Conservation (phyloP, 306 rosid genomes). For the Fragaria nilgerrensis region DNA sequence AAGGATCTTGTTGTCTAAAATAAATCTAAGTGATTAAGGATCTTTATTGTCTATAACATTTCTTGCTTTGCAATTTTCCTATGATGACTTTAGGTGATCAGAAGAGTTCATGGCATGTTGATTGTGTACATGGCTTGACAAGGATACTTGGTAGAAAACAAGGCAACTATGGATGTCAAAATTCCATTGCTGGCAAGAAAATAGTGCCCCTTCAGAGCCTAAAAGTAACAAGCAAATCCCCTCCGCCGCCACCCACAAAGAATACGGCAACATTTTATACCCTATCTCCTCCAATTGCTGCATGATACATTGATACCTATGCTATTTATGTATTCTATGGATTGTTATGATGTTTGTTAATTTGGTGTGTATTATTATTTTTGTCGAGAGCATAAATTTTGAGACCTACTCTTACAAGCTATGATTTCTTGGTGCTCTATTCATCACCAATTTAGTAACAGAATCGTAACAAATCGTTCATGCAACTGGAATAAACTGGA, state of each 20-base stretch:
- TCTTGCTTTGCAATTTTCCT: neutral
- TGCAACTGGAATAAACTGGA: no score
- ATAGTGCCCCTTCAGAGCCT: neutral
- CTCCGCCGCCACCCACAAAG: neutral
- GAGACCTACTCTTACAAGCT: no score
- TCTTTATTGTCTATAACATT: neutral
- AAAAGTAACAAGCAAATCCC: neutral
- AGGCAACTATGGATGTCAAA: neutral
- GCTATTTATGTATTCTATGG: neutral
- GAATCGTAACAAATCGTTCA: no score
- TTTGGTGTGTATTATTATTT: no score
- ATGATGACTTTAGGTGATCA: conserved; percentile 4
- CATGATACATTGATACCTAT: conserved; percentile 27
- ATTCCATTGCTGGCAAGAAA: neutral
- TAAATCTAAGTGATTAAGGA: no score
- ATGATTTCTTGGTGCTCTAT: no score
- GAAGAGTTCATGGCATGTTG: conserved; percentile 3
- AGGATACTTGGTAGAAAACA: conserved; percentile 3
- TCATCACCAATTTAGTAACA: no score
- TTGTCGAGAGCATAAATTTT: no score
- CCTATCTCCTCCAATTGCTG: conserved; percentile 17
- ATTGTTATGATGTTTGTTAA: neutral
- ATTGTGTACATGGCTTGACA: conserved; percentile 1
- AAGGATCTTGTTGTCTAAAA: neutral
- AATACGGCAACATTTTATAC: neutral